These are phyloP conservation scores for Talaromyces pinophilus DNA, from an alignment of 2,329 filamentous ascomycete genomes.

Conservation along the genomic window DNA sequence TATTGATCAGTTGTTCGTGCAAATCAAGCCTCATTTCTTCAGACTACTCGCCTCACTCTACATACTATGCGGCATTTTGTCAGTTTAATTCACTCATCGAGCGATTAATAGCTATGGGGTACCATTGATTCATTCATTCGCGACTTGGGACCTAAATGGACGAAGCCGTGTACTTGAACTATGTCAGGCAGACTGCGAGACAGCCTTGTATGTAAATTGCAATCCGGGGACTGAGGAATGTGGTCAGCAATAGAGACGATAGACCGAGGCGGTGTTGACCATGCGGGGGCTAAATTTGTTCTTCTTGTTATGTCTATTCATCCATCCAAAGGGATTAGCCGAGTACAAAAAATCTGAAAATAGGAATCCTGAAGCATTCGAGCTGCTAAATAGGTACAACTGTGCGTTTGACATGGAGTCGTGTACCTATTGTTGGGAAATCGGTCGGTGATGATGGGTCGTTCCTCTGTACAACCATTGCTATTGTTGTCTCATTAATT, in stretches of 20 bases:
- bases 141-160: not conserved
- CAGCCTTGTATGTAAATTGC: not conserved
- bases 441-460: not conserved
- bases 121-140: not conserved
- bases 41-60: conserved; percentile 13
- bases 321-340: not conserved
- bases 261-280: not conserved
- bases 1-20: not conserved
- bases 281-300: conserved; percentile 1
- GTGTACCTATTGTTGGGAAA: not conserved
- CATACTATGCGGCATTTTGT: conserved; percentile 13
- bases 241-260: not conserved
- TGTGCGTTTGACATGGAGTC: not conserved
- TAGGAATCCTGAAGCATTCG: not conserved
- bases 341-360: not conserved
- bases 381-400: not conserved
- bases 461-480: not conserved
- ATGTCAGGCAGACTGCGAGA: not conserved
- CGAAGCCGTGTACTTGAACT: not conserved
- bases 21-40: not conserved
- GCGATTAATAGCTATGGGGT: not conserved
- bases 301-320: not conserved
- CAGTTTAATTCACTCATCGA: not conserved
- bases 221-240: not conserved
- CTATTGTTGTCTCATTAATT: not conserved